Conservation (phyloP, 139 green algal genomes). For the Tetradesmus obliquus region DNA sequence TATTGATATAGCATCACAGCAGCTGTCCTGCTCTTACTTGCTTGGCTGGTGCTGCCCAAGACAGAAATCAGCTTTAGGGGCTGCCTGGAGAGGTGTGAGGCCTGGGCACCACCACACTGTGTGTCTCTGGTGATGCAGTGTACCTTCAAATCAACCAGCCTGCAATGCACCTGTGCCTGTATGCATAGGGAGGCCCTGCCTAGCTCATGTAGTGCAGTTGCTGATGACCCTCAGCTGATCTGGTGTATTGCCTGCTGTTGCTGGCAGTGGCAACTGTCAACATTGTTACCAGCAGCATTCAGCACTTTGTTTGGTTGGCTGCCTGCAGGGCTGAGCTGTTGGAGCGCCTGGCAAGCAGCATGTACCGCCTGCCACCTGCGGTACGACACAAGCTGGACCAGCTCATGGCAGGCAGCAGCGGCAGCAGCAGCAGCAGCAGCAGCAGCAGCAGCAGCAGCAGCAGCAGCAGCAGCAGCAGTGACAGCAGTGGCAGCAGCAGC, state of each 20-base stretch:
- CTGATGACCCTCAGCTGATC: no score
- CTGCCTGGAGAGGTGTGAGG: no score
- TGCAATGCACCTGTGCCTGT: no score
- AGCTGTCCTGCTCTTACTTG: neutral
- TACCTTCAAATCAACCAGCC: no score
- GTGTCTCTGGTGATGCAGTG: no score
- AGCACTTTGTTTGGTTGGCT: no score
- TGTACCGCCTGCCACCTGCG: conserved; percentile 17
- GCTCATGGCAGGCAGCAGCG: conserved; percentile 4
- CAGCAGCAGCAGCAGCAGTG: neutral
- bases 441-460: neutral
- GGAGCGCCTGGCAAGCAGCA: neutral
- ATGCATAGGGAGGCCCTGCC: no score
- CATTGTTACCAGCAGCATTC: no score
- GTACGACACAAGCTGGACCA: neutral
- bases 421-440: neutral
- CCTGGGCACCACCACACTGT: no score
- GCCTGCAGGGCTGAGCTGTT: conserved; percentile 23
- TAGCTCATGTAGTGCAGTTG: no score
- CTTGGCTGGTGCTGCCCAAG: neutral
- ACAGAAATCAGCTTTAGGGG: no score
- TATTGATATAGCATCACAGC: neutral
- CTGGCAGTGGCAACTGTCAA: neutral
- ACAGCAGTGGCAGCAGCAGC: neutral
- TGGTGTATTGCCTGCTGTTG: neutral